Evolutionary conservation across 345 rosid species (phyloP).

Genomic region (Raphanus sativus): DNA sequence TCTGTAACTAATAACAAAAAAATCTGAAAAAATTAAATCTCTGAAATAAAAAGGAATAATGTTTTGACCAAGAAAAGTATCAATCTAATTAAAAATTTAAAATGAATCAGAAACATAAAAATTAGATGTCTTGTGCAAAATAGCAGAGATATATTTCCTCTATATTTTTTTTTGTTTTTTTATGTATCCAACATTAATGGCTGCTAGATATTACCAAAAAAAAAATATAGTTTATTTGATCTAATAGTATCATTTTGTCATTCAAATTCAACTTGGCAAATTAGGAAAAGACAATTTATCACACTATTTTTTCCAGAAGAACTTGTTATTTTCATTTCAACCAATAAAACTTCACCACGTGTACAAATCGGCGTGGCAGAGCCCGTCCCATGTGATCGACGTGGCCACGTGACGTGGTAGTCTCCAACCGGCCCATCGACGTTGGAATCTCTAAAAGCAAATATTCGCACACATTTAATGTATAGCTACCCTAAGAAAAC

Average conservation of each 20-base stretch:
- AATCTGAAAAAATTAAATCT: neutral
- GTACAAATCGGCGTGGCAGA: no score
- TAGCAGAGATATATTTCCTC: neutral
- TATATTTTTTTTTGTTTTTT: neutral
- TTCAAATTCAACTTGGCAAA: constrained; percentile 18
- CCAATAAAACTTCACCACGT: no score
- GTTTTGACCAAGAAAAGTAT: neutral
- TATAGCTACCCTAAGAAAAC: no score
- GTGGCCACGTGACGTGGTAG: no score
- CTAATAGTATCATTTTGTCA: neutral
- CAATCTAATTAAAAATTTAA: neutral
- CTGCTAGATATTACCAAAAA: neutral
- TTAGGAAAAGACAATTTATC: constrained; percentile 4
- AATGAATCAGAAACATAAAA: neutral
- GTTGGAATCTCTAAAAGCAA: no score
- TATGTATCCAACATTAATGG: neutral
- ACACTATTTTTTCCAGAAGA: no score
- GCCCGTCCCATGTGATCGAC: no score
- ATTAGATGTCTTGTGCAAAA: neutral
- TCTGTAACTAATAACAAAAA: neutral
- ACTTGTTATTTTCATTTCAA: no score
- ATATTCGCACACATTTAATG: no score
- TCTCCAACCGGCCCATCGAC: no score
- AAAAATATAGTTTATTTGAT: neutral
- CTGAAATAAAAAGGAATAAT: neutral